Evolutionary conservation across 2,329 filamentous ascomycete genomes (phyloP), one percentile per base, ranked within the genome.

Genomic region (Pyricularia pennisetigena): DNA sequence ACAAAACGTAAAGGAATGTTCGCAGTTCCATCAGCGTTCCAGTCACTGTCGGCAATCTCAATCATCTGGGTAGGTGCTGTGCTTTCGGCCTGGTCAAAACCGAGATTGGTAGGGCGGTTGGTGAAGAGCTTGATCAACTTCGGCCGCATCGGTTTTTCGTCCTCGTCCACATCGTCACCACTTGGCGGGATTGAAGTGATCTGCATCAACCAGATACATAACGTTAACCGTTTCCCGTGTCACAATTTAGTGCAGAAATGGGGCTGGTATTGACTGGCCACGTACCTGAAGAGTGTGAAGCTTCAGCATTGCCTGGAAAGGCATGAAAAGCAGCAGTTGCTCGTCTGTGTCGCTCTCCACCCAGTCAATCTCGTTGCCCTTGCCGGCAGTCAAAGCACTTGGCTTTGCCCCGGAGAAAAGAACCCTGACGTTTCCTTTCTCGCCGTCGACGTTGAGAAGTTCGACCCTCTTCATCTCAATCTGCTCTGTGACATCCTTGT

Each of bases 281-380:
- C 79, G 69, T 79, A 87, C 87, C 82, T 90, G 88, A 35, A 90
- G 80, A 12, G 93, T 94, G 80, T 97, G 94, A 67, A 98, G 85
- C 82, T 98, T 99, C 72, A 97, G 78, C 65, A 88, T 92, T 35
- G 90, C 88, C 78, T 94, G 90, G 80, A 99, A 97, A 0, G 95
- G 94, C 69, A 96, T 84, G 79, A 90, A 98, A 64, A 99, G 85
- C 85, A 98, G 91, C 70, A 99, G 82, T 82, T 99, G 95, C 80
- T 98, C 94, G 76, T 99, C 95, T 49, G 94, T 96, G 76, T 97
- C 94, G 78, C 93, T 97, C 82, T 97, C 92, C 26, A 98, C 89
- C 90, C 92, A 98, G 79, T 99, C 94, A 75, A 86, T 87, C 41
- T 81, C 79, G 79, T 78, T 26, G 77, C 79, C 75, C 64, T 88